Evolutionary conservation across 2,329 filamentous ascomycete genomes (phyloP).

Genomic region (Claviceps sp.): DNA sequence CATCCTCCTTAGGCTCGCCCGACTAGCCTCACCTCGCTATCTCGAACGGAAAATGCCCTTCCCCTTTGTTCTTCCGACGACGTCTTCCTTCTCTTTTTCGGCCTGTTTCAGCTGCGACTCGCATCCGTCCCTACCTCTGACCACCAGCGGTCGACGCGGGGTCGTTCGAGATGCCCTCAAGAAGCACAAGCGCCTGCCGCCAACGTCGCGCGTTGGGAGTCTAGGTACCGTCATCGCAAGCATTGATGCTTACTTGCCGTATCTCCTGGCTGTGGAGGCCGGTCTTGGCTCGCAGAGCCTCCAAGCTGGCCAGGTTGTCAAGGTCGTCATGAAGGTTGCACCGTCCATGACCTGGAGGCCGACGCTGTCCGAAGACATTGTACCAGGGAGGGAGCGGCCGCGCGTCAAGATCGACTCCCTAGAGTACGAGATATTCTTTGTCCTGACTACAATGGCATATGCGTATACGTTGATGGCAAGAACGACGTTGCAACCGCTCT

Average conservation of each 20-base stretch:
- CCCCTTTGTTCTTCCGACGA: conserved; percentile 78
- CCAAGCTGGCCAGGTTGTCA: conserved; percentile 45
- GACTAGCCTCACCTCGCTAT: background rate
- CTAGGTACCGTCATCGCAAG: conserved; percentile 56
- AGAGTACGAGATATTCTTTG: conserved; percentile 73
- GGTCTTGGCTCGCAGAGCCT: conserved; percentile 43
- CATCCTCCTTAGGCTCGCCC: background rate
- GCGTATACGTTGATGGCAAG: conserved; percentile 62
- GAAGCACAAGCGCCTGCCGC: conserved; percentile 73
- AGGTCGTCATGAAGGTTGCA: conserved; percentile 46
- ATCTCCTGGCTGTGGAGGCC: conserved; percentile 63
- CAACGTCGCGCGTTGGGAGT: conserved; percentile 54
- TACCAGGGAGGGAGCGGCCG: conserved; percentile 50
- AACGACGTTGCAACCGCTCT: conserved; percentile 57
- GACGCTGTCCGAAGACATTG: conserved; percentile 52
- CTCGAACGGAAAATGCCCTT: conserved; percentile 57
- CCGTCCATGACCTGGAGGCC: conserved; percentile 73
- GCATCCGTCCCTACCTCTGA: conserved; percentile 78
- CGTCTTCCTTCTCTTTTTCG: conserved; percentile 73
- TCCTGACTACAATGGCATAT: conserved; percentile 63
- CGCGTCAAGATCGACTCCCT: conserved; percentile 60
- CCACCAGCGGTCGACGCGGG: conserved; percentile 70
- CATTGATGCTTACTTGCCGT: conserved; percentile 69
- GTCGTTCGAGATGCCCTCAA: conserved; percentile 76
- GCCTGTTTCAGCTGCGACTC: conserved; percentile 63